A percentile compares a stretch with the other conserved stretches of the same genome.
Conservation (phyloP, 352 stramenopile species). For the Globisporangium irregulare region DNA sequence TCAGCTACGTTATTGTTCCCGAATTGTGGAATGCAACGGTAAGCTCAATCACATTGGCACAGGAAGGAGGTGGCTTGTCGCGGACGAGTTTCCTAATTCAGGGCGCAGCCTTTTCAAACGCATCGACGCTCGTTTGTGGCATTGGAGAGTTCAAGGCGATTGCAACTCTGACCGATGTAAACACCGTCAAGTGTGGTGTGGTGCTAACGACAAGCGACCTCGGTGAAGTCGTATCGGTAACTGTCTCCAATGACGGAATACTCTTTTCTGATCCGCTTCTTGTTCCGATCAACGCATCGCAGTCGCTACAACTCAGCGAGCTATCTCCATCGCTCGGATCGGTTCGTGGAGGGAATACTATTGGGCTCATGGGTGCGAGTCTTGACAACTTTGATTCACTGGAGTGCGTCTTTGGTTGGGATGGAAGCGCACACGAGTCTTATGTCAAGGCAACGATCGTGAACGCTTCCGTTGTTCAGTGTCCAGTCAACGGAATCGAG, state of each 20-base stretch:
- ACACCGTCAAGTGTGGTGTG: conserved; percentile 20
- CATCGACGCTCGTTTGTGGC: neutral
- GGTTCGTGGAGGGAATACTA: conserved; percentile 12
- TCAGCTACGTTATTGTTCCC: conserved; percentile 28
- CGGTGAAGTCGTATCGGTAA: conserved; percentile 20
- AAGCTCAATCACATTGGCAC: neutral
- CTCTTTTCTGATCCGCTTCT: conserved; percentile 23
- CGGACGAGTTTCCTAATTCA: neutral
- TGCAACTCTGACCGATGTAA: conserved; percentile 5
- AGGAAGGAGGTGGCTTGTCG: neutral
- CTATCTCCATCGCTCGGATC: conserved; percentile 30
- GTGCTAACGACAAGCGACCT: neutral
- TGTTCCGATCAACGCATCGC: conserved; percentile 4
- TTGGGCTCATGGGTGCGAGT: conserved; percentile 23
- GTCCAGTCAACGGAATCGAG: conserved; percentile 25
- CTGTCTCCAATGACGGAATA: conserved; percentile 33
- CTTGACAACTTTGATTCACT: conserved; percentile 16
- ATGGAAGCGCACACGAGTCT: conserved; percentile 26
- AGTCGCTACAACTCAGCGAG: conserved; percentile 14
- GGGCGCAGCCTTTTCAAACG: conserved; percentile 2
- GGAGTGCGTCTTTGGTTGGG: conserved; percentile 42
- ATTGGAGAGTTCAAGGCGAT: conserved; percentile 15
- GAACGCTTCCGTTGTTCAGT: conserved; percentile 30
- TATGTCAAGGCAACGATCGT: conserved; percentile 15
- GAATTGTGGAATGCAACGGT: conserved; percentile 20